Percentiles rank a stretch among this genome's conserved stretches.
Evolutionary conservation across 305 asterid genomes (phyloP).

Genomic region (Coffea humblotiana): DNA sequence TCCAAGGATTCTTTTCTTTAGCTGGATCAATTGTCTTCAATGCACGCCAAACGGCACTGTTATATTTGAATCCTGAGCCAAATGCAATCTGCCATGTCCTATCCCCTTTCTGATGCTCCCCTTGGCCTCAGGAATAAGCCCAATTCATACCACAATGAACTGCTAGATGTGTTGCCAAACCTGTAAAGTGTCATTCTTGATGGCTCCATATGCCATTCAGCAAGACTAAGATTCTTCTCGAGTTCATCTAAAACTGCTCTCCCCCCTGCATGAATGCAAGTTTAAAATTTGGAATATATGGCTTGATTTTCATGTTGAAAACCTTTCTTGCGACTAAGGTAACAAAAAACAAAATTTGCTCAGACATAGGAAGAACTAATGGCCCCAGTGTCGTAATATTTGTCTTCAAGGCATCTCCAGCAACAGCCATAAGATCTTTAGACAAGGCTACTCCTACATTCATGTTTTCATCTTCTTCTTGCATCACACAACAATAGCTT

Average conservation of each 20-base stretch:
- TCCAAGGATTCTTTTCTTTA: conserved; percentile 49
- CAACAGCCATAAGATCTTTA: conserved; percentile 44
- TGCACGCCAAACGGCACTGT: conserved; percentile 55
- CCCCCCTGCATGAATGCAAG: conserved; percentile 58
- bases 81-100: conserved; percentile 54
- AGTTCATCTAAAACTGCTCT: conserved; percentile 48
- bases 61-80: conserved; percentile 59
- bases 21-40: conserved; percentile 38
- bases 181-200: conserved; percentile 60
- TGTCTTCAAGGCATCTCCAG: conserved; percentile 48
- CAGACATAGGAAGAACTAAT: conserved; percentile 49
- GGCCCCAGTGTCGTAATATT: conserved; percentile 50
- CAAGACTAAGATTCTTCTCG: conserved; percentile 43
- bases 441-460: conserved; percentile 41
- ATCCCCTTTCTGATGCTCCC: conserved; percentile 49
- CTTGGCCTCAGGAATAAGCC: conserved; percentile 54
- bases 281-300: conserved; percentile 50
- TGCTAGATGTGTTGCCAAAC: conserved; percentile 56
- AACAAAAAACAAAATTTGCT: conserved; percentile 34
- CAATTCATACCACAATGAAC: conserved; percentile 57
- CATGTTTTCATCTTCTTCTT: conserved; percentile 40
- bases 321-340: conserved; percentile 40
- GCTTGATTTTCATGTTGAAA: conserved; percentile 43
- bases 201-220: conserved; percentile 56
- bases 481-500: conserved; percentile 43